Conservation (phyloP, 352 stramenopile species). For the Phytophthora chlamydospora region DNA sequence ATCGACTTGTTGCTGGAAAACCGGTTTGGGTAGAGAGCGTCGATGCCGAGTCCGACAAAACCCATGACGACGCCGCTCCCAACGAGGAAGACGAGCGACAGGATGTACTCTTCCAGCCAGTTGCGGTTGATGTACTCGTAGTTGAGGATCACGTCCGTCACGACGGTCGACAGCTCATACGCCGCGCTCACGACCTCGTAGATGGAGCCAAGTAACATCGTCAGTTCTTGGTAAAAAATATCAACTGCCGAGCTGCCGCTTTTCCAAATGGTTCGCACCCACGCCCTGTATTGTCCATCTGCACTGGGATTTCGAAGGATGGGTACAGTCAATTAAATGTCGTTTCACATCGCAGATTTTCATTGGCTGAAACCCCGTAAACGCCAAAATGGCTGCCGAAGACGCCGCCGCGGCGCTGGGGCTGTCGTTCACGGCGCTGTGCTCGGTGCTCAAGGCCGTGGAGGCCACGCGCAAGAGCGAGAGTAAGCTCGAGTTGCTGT, state of each 20-base stretch:
- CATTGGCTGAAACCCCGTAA: no score
- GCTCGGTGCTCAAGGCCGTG: slow-evolving; percentile 70
- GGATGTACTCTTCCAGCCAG: slow-evolving; percentile 75
- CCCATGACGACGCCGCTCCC: slow-evolving; percentile 68
- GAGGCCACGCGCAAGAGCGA: slow-evolving; percentile 79
- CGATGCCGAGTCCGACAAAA: slow-evolving; percentile 60
- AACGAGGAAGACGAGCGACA: slow-evolving; percentile 73
- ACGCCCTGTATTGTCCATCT: no score
- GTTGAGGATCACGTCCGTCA: slow-evolving; percentile 79
- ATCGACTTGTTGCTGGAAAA: slow-evolving; percentile 36
- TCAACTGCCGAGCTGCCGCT: no score
- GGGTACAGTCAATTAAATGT: no score
- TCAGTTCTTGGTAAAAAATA: not conserved
- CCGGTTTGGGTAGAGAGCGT: slow-evolving; percentile 40
- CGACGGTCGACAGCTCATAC: slow-evolving; percentile 72
- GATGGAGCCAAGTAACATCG: slow-evolving; percentile 32
- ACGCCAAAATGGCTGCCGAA: no score
- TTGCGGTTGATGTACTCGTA: slow-evolving; percentile 72
- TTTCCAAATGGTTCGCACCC: slow-evolving; percentile 9
- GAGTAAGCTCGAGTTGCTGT: slow-evolving; percentile 77
- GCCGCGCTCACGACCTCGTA: slow-evolving; percentile 49
- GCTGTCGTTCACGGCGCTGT: slow-evolving; percentile 78
- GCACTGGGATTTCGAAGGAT: no score
- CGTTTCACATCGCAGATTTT: no score
- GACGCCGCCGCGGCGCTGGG: slow-evolving; percentile 25